These are phyloP conservation scores for Schizochytrium sp. DNA, from an alignment of 108 stramenopile species.

Conservation along the genomic window DNA sequence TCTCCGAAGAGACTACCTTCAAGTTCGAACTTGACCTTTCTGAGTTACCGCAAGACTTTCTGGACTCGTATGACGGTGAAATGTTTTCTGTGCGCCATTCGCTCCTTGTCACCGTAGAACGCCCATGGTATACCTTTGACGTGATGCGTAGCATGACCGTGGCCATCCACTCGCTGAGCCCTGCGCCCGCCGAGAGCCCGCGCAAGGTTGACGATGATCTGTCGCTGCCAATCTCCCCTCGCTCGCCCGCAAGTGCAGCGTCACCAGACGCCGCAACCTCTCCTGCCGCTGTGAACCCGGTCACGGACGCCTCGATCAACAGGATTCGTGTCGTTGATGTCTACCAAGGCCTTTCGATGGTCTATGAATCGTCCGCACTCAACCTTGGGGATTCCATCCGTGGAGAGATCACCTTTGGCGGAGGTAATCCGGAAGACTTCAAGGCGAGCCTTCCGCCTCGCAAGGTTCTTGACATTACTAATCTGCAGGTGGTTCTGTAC, in stretches of 20 bases:
- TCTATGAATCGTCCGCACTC: background rate
- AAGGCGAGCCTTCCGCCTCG: background rate
- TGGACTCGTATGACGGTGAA: background rate
- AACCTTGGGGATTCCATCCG: background rate
- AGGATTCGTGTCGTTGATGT: background rate
- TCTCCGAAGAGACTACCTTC: background rate
- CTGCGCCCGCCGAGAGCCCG: background rate
- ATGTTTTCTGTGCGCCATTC: slow-evolving; percentile 6
- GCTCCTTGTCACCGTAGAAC: background rate
- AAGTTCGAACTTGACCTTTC: background rate
- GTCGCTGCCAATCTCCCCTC: background rate
- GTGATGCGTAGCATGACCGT: background rate
- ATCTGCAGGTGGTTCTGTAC: background rate
- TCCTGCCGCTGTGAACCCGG: background rate
- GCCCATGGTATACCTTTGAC: slow-evolving; percentile 13
- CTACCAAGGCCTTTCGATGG: background rate
- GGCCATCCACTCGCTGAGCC: background rate
- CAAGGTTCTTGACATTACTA: background rate
- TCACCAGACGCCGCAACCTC: background rate
- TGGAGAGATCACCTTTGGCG: background rate
- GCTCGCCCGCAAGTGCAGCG: background rate
- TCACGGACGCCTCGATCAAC: background rate
- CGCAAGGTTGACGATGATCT: background rate
- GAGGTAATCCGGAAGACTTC: background rate
- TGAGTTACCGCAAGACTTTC: background rate